A percentile compares a stretch with the other conserved stretches of the same genome.
These are phyloP conservation scores for Penicillium bialowiezense DNA, from an alignment of 495 filamentous ascomycete genomes.

Conservation along the genomic window DNA sequence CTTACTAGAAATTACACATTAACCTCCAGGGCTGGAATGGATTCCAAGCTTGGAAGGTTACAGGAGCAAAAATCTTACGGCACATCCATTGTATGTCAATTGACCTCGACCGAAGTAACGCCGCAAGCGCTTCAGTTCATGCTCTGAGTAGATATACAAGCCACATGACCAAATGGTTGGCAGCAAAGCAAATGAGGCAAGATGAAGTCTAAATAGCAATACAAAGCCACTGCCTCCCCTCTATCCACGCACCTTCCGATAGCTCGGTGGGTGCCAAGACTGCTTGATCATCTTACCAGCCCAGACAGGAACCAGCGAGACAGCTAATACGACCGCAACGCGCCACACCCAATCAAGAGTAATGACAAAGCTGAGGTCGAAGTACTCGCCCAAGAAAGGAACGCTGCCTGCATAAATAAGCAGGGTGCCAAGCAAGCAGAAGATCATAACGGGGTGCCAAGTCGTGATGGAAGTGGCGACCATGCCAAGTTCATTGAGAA, in stretches of 20 bases:
- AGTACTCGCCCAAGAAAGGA: slow-evolving; percentile 86
- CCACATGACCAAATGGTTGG: too few relatives aligned
- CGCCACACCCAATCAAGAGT: slow-evolving; percentile 86
- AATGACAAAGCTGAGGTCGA: slow-evolving; percentile 78
- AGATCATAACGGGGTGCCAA: slow-evolving; percentile 93
- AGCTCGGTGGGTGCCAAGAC: slow-evolving; percentile 87
- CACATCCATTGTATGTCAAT: too few relatives aligned
- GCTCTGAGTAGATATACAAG: too few relatives aligned
- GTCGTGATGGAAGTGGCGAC: slow-evolving; percentile 94
- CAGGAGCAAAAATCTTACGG: too few relatives aligned
- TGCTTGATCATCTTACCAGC: slow-evolving; percentile 77
- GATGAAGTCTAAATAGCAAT: too few relatives aligned
- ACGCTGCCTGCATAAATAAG: slow-evolving; percentile 75
- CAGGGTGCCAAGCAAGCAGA: slow-evolving; percentile 76
- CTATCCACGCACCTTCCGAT: slow-evolving; percentile 81
- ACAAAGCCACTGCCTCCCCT: background rate
- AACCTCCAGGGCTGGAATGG: too few relatives aligned
- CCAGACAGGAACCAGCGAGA: slow-evolving; percentile 83
- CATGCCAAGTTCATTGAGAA: slow-evolving; percentile 96
- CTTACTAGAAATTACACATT: too few relatives aligned
- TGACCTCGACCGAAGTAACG: too few relatives aligned
- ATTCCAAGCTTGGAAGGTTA: too few relatives aligned
- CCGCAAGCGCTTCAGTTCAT: too few relatives aligned
- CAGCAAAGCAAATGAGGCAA: too few relatives aligned
- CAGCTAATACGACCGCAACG: slow-evolving; percentile 70